Conservation (phyloP, 805 yeast species). For the Wickerhamiella galacta region DNA sequence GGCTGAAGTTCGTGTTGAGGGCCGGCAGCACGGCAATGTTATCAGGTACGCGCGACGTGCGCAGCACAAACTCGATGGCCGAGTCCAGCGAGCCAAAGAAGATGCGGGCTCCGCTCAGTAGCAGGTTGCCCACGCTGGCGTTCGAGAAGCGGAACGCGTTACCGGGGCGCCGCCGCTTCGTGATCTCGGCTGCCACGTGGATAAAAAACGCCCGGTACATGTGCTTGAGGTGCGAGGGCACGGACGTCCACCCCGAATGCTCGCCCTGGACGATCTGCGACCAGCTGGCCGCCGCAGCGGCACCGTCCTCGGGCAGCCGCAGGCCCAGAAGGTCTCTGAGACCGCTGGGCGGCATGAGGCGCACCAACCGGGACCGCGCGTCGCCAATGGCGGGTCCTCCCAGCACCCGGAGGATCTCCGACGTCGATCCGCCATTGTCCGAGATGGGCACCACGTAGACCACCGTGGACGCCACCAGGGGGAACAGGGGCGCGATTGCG, state of each 20-base stretch:
- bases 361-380: constrained; percentile 60
- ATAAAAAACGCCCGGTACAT: constrained; percentile 62
- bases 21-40: constrained; percentile 54
- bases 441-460: constrained; percentile 66
- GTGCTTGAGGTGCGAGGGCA: constrained; percentile 45
- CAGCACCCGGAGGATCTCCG: constrained; percentile 66
- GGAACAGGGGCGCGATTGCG: constrained; percentile 45
- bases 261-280: constrained; percentile 58
- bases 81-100: constrained; percentile 75
- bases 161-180: constrained; percentile 44
- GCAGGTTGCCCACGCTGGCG: constrained; percentile 75
- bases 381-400: constrained; percentile 97
- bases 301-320: constrained; percentile 33
- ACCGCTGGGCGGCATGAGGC: constrained; percentile 43
- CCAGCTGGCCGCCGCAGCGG: constrained; percentile 58
- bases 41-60: constrained; percentile 43
- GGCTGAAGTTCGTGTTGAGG: constrained; percentile 66
- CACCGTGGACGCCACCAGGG: constrained; percentile 27
- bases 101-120: constrained; percentile 64
- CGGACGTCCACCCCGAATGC: constrained; percentile 47
- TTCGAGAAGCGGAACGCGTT: constrained; percentile 53
- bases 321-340: constrained; percentile 27
- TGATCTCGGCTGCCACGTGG: constrained; percentile 60
- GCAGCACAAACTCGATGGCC: constrained; percentile 57
- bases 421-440: constrained; percentile 91